Conservation (phyloP, 2,329 filamentous ascomycete species). For the Clarireedia homoeocarpa region DNA sequence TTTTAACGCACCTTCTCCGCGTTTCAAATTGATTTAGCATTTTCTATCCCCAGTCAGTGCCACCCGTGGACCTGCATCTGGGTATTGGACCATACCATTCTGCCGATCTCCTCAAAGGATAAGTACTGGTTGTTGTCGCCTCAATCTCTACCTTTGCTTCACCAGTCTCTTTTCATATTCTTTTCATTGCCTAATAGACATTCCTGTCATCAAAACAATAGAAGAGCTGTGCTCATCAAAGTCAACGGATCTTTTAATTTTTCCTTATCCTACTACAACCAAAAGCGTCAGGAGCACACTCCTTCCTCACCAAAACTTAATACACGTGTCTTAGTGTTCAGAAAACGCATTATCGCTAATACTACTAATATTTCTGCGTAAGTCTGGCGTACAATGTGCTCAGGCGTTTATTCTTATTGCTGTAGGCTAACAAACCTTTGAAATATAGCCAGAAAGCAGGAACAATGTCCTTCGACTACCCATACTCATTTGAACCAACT, state of each 20-base stretch:
- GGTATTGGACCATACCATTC: conserved; percentile 4
- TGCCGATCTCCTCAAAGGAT: conserved; percentile 20
- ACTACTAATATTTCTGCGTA: conserved; percentile 17
- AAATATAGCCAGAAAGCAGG: conserved; percentile 48
- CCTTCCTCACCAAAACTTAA: conserved; percentile 22
- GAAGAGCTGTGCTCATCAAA: conserved; percentile 25
- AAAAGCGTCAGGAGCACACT: conserved; percentile 26
- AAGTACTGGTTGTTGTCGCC: conserved; percentile 20
- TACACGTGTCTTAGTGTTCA: conserved; percentile 22
- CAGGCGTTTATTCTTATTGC: neutral
- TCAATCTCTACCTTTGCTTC: conserved; percentile 12
- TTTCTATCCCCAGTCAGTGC: neutral
- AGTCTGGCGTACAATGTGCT: neutral
- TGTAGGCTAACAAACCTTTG: conserved; percentile 12
- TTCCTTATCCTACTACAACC: conserved; percentile 15
- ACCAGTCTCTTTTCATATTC: conserved; percentile 22
- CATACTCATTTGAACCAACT: conserved; percentile 44
- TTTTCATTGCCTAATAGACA: conserved; percentile 23
- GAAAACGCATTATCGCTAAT: conserved; percentile 13
- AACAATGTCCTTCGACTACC: conserved; percentile 53
- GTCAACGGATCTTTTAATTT: conserved; percentile 24
- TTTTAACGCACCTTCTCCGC: conserved; percentile 18
- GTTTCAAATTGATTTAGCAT: conserved; percentile 25
- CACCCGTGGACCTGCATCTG: neutral
- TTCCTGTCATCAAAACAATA: conserved; percentile 21